These are phyloP conservation scores for Lodderomyces parapsilosis DNA, from an alignment of 1,139 yeast genomes.

Conservation along the genomic window DNA sequence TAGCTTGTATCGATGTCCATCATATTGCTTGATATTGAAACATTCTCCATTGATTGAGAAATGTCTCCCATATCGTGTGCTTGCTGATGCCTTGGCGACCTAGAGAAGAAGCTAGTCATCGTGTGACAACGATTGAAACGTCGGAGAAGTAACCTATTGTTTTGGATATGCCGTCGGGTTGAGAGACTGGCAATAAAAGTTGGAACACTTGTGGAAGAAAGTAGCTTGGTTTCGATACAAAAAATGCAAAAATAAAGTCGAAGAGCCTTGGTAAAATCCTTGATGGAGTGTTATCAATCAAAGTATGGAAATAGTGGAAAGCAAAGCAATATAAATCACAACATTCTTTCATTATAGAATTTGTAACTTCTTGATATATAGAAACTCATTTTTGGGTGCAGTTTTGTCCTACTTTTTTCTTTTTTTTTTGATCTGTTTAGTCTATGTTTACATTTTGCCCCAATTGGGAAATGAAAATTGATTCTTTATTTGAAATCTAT, in stretches of 20 bases:
- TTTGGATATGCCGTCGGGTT: not conserved
- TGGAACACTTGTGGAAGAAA: no score
- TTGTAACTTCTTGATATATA: not conserved
- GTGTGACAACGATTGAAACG: not conserved
- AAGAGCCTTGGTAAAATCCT: not conserved
- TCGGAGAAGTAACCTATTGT: not conserved
- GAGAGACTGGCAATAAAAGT: no score
- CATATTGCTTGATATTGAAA: conserved; percentile 40
- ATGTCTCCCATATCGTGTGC: conserved; percentile 25
- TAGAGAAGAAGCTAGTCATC: conserved; percentile 24
- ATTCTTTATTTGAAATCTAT: not conserved
- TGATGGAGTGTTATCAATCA: not conserved
- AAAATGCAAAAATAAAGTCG: not conserved
- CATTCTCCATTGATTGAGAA: conserved; percentile 47
- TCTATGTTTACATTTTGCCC: conserved; percentile 7
- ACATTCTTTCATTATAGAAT: not conserved
- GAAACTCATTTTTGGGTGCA: no score
- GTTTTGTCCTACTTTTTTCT: no score
- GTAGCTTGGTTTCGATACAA: not conserved
- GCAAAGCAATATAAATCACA: not conserved
- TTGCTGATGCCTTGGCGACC: conserved; percentile 24
- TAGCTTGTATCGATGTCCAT: conserved; percentile 44
- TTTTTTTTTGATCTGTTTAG: not conserved
- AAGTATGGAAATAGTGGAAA: not conserved
- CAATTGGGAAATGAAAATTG: conserved; percentile 5